Evolutionary conservation across 2,329 filamentous ascomycete species (phyloP).

Genomic region (Alternaria sp.): DNA sequence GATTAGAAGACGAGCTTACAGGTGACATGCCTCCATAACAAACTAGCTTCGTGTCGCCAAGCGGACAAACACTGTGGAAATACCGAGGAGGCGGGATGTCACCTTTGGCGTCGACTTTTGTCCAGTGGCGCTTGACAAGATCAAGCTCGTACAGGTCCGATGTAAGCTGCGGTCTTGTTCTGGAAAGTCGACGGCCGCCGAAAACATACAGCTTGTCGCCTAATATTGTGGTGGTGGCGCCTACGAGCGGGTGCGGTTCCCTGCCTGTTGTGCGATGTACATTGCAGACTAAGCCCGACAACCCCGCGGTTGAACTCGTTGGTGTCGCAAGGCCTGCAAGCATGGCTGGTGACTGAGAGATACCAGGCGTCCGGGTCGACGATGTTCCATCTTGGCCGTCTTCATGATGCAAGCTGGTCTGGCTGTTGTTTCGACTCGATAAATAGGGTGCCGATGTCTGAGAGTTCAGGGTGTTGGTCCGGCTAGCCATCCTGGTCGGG

Average conservation of each 20-base stretch:
- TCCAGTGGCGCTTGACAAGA: constrained; percentile 90
- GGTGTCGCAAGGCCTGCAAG: constrained; percentile 47
- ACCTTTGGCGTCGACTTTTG: constrained; percentile 81
- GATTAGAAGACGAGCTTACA: constrained; percentile 56
- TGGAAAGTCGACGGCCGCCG: constrained; percentile 85
- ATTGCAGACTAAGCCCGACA: constrained; percentile 72
- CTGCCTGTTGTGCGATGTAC: constrained; percentile 84
- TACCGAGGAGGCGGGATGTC: constrained; percentile 91
- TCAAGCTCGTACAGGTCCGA: constrained; percentile 94
- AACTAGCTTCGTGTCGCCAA: constrained; percentile 95
- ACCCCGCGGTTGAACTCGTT: constrained; percentile 60
- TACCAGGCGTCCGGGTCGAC: constrained; percentile 51
- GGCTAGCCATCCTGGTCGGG: constrained; percentile 53
- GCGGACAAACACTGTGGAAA: constrained; percentile 92
- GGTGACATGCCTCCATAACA: constrained; percentile 99
- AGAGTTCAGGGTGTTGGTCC: constrained; percentile 57
- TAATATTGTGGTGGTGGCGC: constrained; percentile 91
- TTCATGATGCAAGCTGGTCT: constrained; percentile 54
- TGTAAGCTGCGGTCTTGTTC: constrained; percentile 82
- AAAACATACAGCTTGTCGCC: constrained; percentile 98
- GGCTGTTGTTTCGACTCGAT: constrained; percentile 54
- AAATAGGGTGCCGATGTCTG: constrained; percentile 53
- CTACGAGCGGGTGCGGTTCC: constrained; percentile 89
- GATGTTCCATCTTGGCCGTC: constrained; percentile 51
- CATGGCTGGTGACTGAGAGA: constrained; percentile 53